Base-by-base conservation (phyloP, 805 yeast species). In the Lipomyces yamanashiensis region DNA sequence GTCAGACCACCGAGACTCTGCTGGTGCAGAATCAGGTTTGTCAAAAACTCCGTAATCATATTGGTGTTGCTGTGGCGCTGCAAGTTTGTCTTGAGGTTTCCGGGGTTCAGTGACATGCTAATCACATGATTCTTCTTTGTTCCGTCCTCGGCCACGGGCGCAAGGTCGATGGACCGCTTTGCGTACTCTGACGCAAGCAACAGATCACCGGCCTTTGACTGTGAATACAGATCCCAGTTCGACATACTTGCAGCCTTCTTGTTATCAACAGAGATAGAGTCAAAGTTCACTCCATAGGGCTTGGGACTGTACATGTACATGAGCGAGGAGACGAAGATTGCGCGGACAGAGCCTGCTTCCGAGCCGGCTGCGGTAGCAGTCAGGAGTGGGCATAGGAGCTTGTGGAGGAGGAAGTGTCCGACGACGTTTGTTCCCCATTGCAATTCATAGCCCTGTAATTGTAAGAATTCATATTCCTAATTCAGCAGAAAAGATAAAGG, bases 371-470 rank as follows among this genome's bases (percentile, higher is more conserved):
- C 74, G 1, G 82, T 74, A 28, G 74, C 65, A 33, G 75, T 61
- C 28, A 83, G 66, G 2, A 81, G 63, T 9, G 82, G 81, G 40
- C 74, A 74, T 49, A 81, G 70, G 23, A 75, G 69, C 61, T 75
- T 76, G 62, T 81, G 79, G 19, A 83, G 71, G n/a, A 80, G 69
- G 56, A 77, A 80, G 23, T 82, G 81, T 1, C 81, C 85, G n/a
- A 82, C 64, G n/a, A 70, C 76, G 70, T 82, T 83, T 10, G 79
- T 77, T 15, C 83, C 85, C 45, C 81, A 70, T 59, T 80, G 82
- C 39, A 74, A 61, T 56, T 83, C 85, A 58, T 73, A 75, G 2
- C 82, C 84, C 71, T 82, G 84, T 9, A 69, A 57, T 7, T 84
- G 34, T 43, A 19, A 53, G 39, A 17, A n/a, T 41, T 43, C 9